phyloP scores from a whole-genome alignment of 139 green algal genomes.

The Closterium sp. region DNA sequence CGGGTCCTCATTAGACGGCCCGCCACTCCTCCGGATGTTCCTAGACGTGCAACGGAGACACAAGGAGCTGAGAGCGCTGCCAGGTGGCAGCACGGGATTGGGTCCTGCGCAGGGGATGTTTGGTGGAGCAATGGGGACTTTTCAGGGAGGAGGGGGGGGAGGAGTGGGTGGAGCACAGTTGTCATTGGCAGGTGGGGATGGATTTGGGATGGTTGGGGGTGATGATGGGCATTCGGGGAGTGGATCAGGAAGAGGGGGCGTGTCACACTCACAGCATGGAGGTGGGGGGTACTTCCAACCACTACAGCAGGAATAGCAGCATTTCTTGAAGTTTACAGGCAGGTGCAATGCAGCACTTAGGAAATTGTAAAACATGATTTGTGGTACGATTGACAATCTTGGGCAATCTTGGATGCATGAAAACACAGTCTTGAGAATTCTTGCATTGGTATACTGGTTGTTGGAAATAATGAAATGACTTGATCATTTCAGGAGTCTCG shows the following conservation, averaged over 20 bases:
- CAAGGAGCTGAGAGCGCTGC: background rate
- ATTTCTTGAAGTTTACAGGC: background rate
- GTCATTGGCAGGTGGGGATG: background rate
- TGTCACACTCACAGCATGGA: background rate
- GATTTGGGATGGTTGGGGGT: too few species aligned
- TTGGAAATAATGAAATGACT: too few species aligned
- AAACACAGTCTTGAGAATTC: too few species aligned
- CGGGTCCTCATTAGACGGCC: background rate
- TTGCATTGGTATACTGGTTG: too few species aligned
- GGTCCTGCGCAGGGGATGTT: background rate
- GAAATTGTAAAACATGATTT: too few species aligned
- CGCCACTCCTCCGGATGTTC: background rate
- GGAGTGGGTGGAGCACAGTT: background rate
- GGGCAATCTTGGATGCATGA: too few species aligned
- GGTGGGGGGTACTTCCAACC: background rate
- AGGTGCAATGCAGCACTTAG: too few species aligned
- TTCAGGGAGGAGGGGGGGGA: background rate
- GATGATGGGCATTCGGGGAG: background rate
- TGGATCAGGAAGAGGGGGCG: background rate
- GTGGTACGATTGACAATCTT: background rate
- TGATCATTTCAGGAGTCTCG: too few species aligned
- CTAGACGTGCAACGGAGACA: background rate
- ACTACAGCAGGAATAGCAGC: background rate
- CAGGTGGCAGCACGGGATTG: background rate
- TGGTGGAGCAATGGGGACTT: background rate